Base-by-base conservation (phyloP, 371 early-diverging fungal genomes). In the Antonospora locustae region DNA sequence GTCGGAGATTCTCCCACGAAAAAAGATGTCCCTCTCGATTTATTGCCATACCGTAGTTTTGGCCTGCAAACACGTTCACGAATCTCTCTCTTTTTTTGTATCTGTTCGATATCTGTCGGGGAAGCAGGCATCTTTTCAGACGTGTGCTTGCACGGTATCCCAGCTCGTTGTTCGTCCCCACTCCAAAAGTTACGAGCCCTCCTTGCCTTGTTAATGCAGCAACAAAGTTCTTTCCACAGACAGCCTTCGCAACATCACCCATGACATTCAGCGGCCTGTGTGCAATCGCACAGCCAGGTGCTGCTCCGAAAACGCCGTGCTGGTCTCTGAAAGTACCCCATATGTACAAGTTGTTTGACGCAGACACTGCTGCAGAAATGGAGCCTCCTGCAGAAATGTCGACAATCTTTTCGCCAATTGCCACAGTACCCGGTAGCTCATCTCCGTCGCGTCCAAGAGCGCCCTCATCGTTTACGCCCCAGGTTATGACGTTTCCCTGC, bases 401-500 rank as follows among this genome's bases (percentile, higher is more conserved):
- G 25, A 85, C 81, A 38, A 91, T 71, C 17, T 79, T 76, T 25
- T 81, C 79, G 36, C 23, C 23, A 29, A 71, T 34, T n/a, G 14
- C 22, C 0, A 75, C 55, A 30, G 23, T 41, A 23, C 2, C 19
- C n/a, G 68, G 65, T 14, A 36, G 25, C 61, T 89, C 91, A 30
- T 84, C 55, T 17, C 72, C 73, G 4, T 54, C 69, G 58, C 67
- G 49, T 61, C 95, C 95, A 14, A 97, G 78, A n/a, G 90, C 89
- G 55, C 79, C 74, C 71, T 95, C 88, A 75, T 97, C 98, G 70
- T 94, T 94, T 77, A 90, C 87, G 1, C 98, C 98, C 92, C 92
- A 95, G 32, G 88, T 79, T 36, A 81, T 43, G 55, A 77, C 79
- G 71, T 84, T 80, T 9, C 80, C 69, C 37, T 73, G 66, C 9